Base-by-base conservation (phyloP, 176 grass and related monocot genomes). In the Zea luxurians region DNA sequence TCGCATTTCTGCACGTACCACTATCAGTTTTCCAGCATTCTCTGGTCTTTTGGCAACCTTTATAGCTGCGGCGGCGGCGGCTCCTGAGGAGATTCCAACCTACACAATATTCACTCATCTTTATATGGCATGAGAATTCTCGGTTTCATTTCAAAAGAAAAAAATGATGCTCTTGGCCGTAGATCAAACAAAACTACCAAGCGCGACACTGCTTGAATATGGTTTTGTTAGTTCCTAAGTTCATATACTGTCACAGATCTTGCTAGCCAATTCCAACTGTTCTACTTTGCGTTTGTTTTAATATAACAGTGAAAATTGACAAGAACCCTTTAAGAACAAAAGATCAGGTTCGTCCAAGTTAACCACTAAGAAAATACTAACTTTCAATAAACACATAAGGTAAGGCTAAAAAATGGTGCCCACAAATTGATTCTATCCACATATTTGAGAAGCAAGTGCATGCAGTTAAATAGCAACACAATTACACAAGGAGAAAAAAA, bases 11-110 rank as follows among this genome's bases (percentile, higher is more conserved):
- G 48, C 18, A 83, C 80, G 80, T 87, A 87, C 95, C 58, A 75
- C 87, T 70, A 98, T 88, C 61, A 98, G 78, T 81, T 98, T 94
- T 78, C 91, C 89, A n/a, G 91, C 87, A 78, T 94, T 98, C 85
- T 98, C 89, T 67, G 91, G 85, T 83, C 87, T 92, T 66, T 85
- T 88, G 13, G 91, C 95, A 60, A 98, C 87, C 68, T 85, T 94
- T 46, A 94, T 83, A 13, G 95, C 95, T 16, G 95, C 91, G 0
- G 87, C 89, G 0, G 95, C 95, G 0, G 95, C 95, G 48, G 95
- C 95, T 35, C 95, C 95, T 48, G 95, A 98, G 10, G 95, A 98
- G 87, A 98, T 98, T 36, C 91, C 95, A 62, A 98, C 95, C 95
- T 97, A 79, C 76, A 90, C 9, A 78, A 43, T 57, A 66, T 74